Percentiles rank a stretch among this genome's conserved stretches.
Conservation (phyloP, 306 rosid species). For the Rosa rugosa region DNA sequence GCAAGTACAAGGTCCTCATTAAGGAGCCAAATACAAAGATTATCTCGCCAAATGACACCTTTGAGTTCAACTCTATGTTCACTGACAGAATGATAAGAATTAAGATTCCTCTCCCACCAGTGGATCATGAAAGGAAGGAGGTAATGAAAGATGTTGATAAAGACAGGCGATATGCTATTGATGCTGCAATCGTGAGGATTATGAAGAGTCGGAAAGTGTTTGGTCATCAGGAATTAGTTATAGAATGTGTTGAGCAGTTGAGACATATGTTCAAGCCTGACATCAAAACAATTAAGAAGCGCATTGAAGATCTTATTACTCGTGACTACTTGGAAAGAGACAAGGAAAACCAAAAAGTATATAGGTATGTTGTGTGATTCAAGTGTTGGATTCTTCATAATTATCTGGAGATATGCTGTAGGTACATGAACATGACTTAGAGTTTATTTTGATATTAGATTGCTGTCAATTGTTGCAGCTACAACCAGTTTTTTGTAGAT, state of each 20-base stretch:
- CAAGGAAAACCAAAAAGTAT: constrained; percentile 42
- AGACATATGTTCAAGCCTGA: constrained; percentile 81
- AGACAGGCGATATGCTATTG: constrained; percentile 73
- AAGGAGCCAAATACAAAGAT: constrained; percentile 59
- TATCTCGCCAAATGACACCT: constrained; percentile 46
- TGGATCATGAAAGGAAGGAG: constrained; percentile 61
- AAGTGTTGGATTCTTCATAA: constrained; percentile 4
- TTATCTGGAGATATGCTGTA: background rate
- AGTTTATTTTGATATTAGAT: background rate
- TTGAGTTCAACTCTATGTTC: constrained; percentile 62
- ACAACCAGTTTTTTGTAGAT: background rate
- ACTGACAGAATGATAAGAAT: constrained; percentile 72
- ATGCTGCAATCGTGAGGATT: constrained; percentile 74
- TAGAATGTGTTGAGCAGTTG: constrained; percentile 67
- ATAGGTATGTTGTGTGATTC: constrained; percentile 56
- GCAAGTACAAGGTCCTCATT: constrained; percentile 58
- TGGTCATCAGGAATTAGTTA: constrained; percentile 56
- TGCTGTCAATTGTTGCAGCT: constrained; percentile 28
- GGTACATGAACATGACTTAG: background rate
- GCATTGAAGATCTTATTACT: constrained; percentile 68
- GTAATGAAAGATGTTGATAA: constrained; percentile 68
- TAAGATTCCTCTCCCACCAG: constrained; percentile 71
- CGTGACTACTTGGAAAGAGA: constrained; percentile 74
- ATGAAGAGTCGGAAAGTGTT: constrained; percentile 71
- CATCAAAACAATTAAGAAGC: constrained; percentile 72